A percentile compares a stretch with the other conserved stretches of the same genome.
These are phyloP conservation scores for Naganishia onofrii DNA, from an alignment of 768 basidiomycete genomes.

Conservation along the genomic window DNA sequence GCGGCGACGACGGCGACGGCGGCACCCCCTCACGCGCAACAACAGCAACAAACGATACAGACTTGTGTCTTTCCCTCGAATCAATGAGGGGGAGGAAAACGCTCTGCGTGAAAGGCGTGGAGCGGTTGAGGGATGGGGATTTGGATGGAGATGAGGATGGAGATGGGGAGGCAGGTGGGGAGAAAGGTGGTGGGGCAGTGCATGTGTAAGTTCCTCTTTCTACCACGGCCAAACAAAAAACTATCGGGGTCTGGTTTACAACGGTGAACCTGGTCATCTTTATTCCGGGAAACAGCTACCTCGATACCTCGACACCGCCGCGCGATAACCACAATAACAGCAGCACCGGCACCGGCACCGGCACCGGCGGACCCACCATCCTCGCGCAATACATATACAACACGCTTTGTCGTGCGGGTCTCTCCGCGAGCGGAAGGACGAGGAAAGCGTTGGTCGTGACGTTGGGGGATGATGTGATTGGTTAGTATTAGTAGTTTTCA, in stretches of 20 bases:
- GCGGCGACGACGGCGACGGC: neutral
- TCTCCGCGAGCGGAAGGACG: conserved; percentile 40
- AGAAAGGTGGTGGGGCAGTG: conserved; percentile 27
- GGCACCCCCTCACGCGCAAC: too few relatives aligned
- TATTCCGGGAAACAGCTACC: neutral
- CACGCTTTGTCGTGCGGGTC: conserved; percentile 36
- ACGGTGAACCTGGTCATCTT: neutral
- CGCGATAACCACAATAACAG: too few relatives aligned
- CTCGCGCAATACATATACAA: conserved; percentile 43
- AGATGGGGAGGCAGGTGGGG: too few relatives aligned
- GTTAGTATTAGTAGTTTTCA: too few relatives aligned
- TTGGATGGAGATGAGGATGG: conserved; percentile 37
- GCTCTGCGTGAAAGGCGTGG: conserved; percentile 42
- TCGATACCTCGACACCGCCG: too few relatives aligned
- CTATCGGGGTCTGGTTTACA: too few relatives aligned
- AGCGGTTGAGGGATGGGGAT: conserved; percentile 41
- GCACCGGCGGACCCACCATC: conserved; percentile 19
- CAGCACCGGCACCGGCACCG: too few relatives aligned
- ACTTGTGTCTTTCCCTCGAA: conserved; percentile 50
- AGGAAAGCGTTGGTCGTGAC: conserved; percentile 42
- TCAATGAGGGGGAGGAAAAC: conserved; percentile 48
- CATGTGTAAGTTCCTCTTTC: conserved; percentile 38
- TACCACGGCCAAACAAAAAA: too few relatives aligned
- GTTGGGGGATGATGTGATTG: conserved; percentile 47
- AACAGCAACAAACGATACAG: too few relatives aligned